phyloP scores from a whole-genome alignment of 2,329 filamentous ascomycete genomes.

The Cercospora canescens region DNA sequence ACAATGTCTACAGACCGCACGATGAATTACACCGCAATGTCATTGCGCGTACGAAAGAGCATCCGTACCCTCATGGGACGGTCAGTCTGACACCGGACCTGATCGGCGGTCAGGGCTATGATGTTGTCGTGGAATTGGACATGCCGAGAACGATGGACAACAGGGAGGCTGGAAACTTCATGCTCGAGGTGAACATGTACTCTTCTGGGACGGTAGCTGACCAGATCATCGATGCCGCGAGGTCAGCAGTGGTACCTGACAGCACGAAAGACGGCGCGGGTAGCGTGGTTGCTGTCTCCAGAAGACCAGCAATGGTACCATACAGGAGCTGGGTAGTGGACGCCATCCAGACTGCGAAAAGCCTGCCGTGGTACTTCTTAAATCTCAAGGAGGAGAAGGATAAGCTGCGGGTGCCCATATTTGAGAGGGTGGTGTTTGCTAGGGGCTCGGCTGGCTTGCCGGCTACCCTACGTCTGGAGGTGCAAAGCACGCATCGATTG shows the following conservation, averaged over 20 bases:
- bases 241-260: conserved; percentile 18
- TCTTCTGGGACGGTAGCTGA: conserved; percentile 23
- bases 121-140: conserved; percentile 72
- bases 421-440: conserved; percentile 69
- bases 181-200: conserved; percentile 77
- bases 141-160: conserved; percentile 80
- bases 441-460: conserved; percentile 56
- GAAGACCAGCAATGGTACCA: conserved; percentile 75
- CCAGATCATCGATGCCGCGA: conserved; percentile 18
- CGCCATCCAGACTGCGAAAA: conserved; percentile 58
- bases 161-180: conserved; percentile 82
- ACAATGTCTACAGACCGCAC: conserved; percentile 42
- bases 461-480: conserved; percentile 59
- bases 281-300: conserved; percentile 49
- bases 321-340: conserved; percentile 74
- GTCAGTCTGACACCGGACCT: conserved; percentile 54
- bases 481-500: conserved; percentile 66
- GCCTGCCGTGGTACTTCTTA: conserved; percentile 69
- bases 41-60: conserved; percentile 9
- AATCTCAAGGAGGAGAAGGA: conserved; percentile 65
- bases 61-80: conserved; percentile 52
- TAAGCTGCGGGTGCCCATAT: conserved; percentile 66
- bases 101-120: conserved; percentile 76
- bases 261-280: conserved; percentile 24
- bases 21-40: conserved; percentile 2